Evolutionary conservation across 768 basidiomycete species (phyloP), one percentile per base, ranked within the genome.

Genomic region (Boletus pseudo-olivaceus): DNA sequence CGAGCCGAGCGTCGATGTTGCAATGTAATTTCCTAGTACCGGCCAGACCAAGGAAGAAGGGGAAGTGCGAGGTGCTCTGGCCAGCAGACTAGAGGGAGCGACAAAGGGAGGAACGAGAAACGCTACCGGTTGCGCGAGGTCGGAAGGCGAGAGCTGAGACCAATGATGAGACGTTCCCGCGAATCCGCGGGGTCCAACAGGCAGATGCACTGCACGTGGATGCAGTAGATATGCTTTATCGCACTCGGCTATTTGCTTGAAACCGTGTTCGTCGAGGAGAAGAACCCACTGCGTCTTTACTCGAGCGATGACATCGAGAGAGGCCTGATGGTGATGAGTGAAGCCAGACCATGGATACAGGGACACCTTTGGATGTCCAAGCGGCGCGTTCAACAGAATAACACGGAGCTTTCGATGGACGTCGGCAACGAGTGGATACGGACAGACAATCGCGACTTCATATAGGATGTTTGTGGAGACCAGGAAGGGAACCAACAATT

Each of bases 61-160:
- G 23, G 58, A 50, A 17, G 58, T 27, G 41, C 60, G 57, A 10
- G 63, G 63, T 11, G 71, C 41, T 3, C 30, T 15, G 7, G 51
- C 54, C 15, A 76, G 50, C 26, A 71, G 62, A 33, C 23, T 39
- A 1, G 61, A 46, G 10, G 78, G 78, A 30, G 80, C 58, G 7
- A 84, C 71, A 56, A 88, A 82, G 3, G 87, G 87, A 15, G 88
- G 88, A 3, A 81, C 62, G 3, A 89, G 71, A 65, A 79, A 82
- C 4, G 71, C 64, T 3, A 80, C 82, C 26, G 75, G 65, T 30
- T 73, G 73, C 20, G 71, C 62, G 8, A 56, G 54, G 0, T 63
- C 61, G 9, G 70, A 67, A 6, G 72, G 64, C n/a, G 57, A 48
- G 40, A 76, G 54, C 45, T 67, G 75, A n/a, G 72, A 66, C 34